Evolutionary conservation across 768 basidiomycete genomes (phyloP).

Genomic region (Lentinula lateritia): DNA sequence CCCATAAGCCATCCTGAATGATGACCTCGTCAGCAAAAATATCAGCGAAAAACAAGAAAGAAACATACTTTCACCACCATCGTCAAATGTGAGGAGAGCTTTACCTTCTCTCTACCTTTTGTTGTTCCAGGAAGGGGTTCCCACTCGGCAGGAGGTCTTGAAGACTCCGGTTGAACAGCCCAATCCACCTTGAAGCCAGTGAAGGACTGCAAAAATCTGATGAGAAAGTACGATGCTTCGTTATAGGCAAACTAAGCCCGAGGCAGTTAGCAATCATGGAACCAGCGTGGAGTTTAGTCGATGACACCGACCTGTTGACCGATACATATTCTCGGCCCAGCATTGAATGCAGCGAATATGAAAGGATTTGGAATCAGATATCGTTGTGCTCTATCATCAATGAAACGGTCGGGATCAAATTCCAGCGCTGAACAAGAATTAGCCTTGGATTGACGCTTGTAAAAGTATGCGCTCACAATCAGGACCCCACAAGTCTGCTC

Average conservation of each 20-base stretch:
- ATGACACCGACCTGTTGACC: conserved; percentile 36
- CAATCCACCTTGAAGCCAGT: conserved; percentile 36
- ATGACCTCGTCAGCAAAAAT: not conserved
- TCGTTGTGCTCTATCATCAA: conserved; percentile 53
- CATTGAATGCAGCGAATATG: conserved; percentile 50
- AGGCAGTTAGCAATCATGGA: conserved; percentile 20
- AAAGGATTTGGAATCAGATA: conserved; percentile 50
- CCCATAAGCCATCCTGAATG: conserved; percentile 29
- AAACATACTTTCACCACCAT: conserved; percentile 36
- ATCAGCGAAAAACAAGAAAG: not conserved
- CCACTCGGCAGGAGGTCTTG: conserved; percentile 43
- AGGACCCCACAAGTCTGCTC: conserved; percentile 61
- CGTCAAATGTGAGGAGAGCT: conserved; percentile 46
- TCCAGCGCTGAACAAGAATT: conserved; percentile 31
- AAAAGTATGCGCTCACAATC: conserved; percentile 36
- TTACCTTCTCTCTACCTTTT: conserved; percentile 41
- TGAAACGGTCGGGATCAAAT: conserved; percentile 66
- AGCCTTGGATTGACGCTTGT: not conserved
- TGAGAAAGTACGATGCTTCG: conserved; percentile 58
- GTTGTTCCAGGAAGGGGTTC: conserved; percentile 22
- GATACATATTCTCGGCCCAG: conserved; percentile 45
- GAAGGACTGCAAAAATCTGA: conserved; percentile 54
- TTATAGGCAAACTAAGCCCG: conserved; percentile 56
- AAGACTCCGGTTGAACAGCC: conserved; percentile 36
- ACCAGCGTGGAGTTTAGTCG: conserved; percentile 19